phyloP scores from a whole-genome alignment of 1,139 yeast genomes.

The Diutina siamensis region DNA sequence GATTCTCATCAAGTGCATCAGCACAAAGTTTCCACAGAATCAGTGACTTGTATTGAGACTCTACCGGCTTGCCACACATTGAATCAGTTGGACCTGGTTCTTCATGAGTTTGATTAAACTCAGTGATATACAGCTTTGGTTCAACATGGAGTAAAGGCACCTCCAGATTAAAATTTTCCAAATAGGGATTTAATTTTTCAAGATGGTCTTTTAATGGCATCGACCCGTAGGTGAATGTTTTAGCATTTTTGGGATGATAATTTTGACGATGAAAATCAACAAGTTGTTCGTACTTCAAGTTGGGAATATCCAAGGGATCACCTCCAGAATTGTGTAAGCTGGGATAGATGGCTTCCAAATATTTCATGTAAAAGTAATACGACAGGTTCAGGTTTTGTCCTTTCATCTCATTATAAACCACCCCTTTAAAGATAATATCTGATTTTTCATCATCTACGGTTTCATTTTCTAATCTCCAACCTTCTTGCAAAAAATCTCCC shows the following conservation, averaged over 20 bases:
- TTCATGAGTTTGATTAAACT: conserved; percentile 9
- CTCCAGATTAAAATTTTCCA: conserved; percentile 36
- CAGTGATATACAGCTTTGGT: conserved; percentile 15
- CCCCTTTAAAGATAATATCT: conserved; percentile 78
- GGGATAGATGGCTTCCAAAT: conserved; percentile 78
- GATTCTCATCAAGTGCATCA: conserved; percentile 43
- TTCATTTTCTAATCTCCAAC: conserved; percentile 89
- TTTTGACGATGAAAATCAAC: conserved; percentile 59
- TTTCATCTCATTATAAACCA: conserved; percentile 96
- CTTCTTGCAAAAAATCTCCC: conserved; percentile 89
- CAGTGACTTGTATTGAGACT: conserved; percentile 66
- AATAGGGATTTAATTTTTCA: conserved; percentile 18
- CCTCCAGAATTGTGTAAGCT: conserved; percentile 88
- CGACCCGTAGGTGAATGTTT: conserved; percentile 80
- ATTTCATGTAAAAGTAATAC: conserved; percentile 74
- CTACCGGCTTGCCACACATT: conserved; percentile 47
- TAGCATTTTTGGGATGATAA: conserved; percentile 87
- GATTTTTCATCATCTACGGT: conserved; percentile 42
- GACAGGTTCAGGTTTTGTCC: conserved; percentile 91
- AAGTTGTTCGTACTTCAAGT: conserved; percentile 62
- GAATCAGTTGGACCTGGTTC: conserved; percentile 77
- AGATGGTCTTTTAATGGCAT: conserved; percentile 56
- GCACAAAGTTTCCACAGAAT: conserved; percentile 77
- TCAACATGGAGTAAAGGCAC: conserved; percentile 40
- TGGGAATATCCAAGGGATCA: conserved; percentile 73